Base-by-base conservation (phyloP, 345 rosid genomes). In the Kandelia obovata region DNA sequence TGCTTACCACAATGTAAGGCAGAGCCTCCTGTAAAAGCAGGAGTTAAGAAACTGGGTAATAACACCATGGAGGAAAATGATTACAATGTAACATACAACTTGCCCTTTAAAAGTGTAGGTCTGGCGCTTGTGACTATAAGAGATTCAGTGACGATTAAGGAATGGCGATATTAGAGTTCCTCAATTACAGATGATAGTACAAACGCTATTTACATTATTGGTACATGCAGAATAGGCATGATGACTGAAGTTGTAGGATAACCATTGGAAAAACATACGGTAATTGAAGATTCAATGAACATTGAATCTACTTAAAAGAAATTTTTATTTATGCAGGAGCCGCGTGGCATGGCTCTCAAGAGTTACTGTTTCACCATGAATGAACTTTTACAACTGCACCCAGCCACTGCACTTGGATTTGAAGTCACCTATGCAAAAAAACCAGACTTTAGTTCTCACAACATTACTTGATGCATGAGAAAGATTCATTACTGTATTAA, bases 321-420 rank as follows among this genome's bases (percentile, higher is more conserved):
- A 32, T 46, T 64, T 59, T 70, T 35, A 6, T 51, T 51, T 27
- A 11, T 25, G 27, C 43, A 30, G 59, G n/a, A 47, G 64, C 16
- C 63, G 34, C 32, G 32, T 17, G 35, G 49, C 65, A 69, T 51
- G 60, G 43, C 8, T 17, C 59, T 64, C 8, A 52, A 34, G 21
- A 49, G 27, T 60, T 79, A 90, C 66, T 69, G 87, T 81, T 95
- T 92, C 78, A 90, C 96, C 97, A 89, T 91, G 82, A 95, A 95
- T 49, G 99, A 95, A 78, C 93, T 95, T 75, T 95, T 92, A 78
- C 99, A 95, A 75, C 99, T 88, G 82, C 96, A 95, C 20, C 97
- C 97, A 19, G 93, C 96, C 23, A 92, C 96, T 20, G 99, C 97
- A 39, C 96, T 89, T 0, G 99, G 99, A 74, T 94, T 94, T 31